Base-by-base conservation (phyloP, 495 filamentous ascomycete species). In the Aspergillus asperescens region DNA sequence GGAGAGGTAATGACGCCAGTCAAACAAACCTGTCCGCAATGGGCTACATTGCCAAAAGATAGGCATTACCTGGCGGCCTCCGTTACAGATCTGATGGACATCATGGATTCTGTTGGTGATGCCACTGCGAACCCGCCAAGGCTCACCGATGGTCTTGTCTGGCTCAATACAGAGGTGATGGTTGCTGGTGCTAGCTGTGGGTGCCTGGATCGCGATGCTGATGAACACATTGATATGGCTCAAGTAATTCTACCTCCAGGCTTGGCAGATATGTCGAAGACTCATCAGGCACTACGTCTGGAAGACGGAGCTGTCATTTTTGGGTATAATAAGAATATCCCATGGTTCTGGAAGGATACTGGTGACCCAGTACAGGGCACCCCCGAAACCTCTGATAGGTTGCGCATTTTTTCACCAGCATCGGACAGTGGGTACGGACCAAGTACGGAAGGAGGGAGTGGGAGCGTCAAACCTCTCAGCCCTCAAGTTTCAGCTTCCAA, bases 61-160 rank as follows among this genome's bases (percentile, higher is more conserved):
- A 62, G 52, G 16, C 54, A 67, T 38, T 67, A 66, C 49, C 64
- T 72, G 16, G 62, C 64, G 6, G 63, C 51, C 8, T 31, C 43
- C 10, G 43, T 58, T 18, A 44, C 50, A 7, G 57, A 70, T 40
- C 43, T 71, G 4, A 28, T 55, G 7, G 39, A 56, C 8, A 62
- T 70, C n/a, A 58, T 69, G 51, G 37, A 65, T 27, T 34, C 29
- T 1, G 9, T 46, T 35, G 62, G 60, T 15, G 49, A 56, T 48
- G 18, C 25, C 0, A 12, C 9, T 22, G 5, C 38, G 0, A 7
- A 2, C 18, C 48, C 48, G 3, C 9, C 19, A 0, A 13, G 25
- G 25, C 48, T 43, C 1, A 51, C 27, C 4, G 9, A 43, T 5
- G 12, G 23, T 8, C n/a, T 43, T 2, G 12, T 43, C 1, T 51